Evolutionary conservation across 176 grass and related monocot genomes (phyloP).

Genomic region (Hsuehochloa calcarea): DNA sequence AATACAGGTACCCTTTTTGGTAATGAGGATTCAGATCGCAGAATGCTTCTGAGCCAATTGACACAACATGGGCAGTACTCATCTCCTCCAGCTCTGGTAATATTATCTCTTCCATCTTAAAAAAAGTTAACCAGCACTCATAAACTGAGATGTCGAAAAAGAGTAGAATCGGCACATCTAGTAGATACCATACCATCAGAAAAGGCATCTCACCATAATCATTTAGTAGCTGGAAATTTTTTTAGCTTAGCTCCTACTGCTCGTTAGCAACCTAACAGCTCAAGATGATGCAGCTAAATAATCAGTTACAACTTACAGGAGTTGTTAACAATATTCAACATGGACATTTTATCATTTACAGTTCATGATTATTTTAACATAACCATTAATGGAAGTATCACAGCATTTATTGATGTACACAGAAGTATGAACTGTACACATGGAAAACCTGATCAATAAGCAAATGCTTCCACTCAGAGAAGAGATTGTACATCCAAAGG

Average conservation of each 20-base stretch:
- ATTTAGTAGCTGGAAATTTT: not conserved
- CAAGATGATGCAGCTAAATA: not conserved
- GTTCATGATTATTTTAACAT: not conserved
- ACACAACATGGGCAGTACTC: constrained; percentile 83
- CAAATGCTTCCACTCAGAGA: constrained; percentile 14
- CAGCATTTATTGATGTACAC: not conserved
- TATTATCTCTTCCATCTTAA: constrained; percentile 90
- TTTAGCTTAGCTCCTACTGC: not conserved
- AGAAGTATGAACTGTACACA: not conserved
- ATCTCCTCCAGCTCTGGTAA: constrained; percentile 98
- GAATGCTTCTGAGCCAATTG: constrained; percentile 91
- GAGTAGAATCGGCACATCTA: constrained; percentile 10
- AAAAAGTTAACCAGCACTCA: constrained; percentile 29
- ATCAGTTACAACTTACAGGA: constrained; percentile 1
- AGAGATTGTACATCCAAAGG: not conserved
- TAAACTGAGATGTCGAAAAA: constrained; percentile 30
- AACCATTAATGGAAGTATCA: constrained; percentile 2
- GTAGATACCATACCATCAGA: constrained; percentile 3
- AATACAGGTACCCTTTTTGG: constrained; percentile 52
- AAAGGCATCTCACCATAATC: not conserved
- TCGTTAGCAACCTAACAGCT: not conserved
- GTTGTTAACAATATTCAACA: not conserved
- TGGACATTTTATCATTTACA: not conserved
- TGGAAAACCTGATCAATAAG: not conserved
- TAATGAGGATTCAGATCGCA: constrained; percentile 72